Evolutionary conservation across 73 alveolate species (phyloP).

Genomic region (Paramecium sonneborni): DNA sequence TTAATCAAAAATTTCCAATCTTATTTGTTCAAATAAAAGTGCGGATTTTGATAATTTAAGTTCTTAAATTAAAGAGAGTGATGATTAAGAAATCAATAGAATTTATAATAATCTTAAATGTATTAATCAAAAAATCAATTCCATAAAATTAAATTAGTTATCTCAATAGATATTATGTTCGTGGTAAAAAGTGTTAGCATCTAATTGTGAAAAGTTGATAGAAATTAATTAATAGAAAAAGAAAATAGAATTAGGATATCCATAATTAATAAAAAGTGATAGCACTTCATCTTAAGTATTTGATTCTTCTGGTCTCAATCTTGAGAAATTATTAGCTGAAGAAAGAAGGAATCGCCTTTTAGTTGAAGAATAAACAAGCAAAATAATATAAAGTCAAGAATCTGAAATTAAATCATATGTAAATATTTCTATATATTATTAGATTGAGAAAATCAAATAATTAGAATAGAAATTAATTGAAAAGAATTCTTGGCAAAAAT

Average conservation of each 20-base stretch:
- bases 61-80: background rate
- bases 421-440: background rate
- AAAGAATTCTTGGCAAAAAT: background rate
- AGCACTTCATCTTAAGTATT: background rate
- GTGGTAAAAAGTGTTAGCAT: background rate
- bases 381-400: constrained; percentile 22
- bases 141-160: background rate
- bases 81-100: background rate
- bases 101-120: background rate
- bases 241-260: background rate
- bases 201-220: background rate
- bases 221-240: background rate
- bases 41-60: background rate
- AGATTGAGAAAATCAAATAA: background rate
- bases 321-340: constrained; percentile 11
- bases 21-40: background rate
- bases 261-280: background rate
- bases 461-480: background rate
- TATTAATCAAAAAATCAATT: background rate
- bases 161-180: background rate
- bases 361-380: constrained; percentile 24
- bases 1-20: background rate
- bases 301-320: background rate
- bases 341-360: background rate
- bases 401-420: background rate